Base-by-base conservation (phyloP, 1,284 basidiomycete species). In the Cutaneotrichosporon sp. region DNA sequence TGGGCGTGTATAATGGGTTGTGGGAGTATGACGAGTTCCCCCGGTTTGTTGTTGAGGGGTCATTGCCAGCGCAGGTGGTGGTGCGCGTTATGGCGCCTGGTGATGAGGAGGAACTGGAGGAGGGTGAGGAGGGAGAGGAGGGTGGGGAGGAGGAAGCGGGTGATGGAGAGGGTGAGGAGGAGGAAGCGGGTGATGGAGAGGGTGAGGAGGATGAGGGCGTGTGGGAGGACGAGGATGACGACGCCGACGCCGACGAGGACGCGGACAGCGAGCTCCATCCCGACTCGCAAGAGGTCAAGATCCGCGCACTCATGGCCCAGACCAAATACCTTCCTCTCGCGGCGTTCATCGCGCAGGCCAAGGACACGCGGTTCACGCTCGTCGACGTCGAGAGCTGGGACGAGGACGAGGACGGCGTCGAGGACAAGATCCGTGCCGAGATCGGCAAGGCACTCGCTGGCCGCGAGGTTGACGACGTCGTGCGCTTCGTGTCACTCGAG, bases 11-110 rank as follows among this genome's bases (percentile, higher is more conserved):
- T 11, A 40, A 14, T 7, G 55, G 55, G 4, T 10, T 42, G 22
- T 56, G 55, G 55, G 55, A 56, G 55, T 56, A 56, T 21, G 55
- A 56, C 55, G 55, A 56, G 55, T 56, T 56, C 26, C 55, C 55
- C 22, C 55, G 55, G 0, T 56, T 56, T 14, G 38, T 56, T 5
- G 36, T 56, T 1, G 55, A 56, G 18, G 16, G 38, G 4, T 0
- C 38, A 5, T 10, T 56, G 55, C 55, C 55, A 4, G 13, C 10
- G 5, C 8, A 30, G 10, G 55, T 56, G 18, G 55, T 56, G 9
- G 4, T 56, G 22, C 55, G 55, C 13, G 55, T 56, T 10, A 56
- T 56, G 55, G 38, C 38, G 14, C 55, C 55, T 3, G 55, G 55
- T 2, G 55, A 56, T 10, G 55, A 56, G 14, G 55, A 56, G 13